Conservation (phyloP, 495 filamentous ascomycete species). For the Neurospora discreta region DNA sequence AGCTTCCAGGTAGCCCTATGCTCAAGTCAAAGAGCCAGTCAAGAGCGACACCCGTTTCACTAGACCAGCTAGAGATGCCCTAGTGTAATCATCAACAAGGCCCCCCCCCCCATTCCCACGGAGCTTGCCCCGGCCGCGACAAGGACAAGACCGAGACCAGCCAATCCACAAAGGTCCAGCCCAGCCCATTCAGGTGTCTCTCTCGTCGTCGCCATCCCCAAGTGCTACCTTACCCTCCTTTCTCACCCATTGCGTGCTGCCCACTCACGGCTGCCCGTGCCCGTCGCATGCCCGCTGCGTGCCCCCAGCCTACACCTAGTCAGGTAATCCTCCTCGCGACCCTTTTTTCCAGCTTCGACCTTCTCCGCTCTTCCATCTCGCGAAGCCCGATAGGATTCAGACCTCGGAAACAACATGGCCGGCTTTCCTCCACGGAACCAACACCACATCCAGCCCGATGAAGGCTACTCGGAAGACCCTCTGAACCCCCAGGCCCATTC, state of each 20-base stretch:
- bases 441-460: constrained; percentile 37
- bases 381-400: background rate
- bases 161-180: background rate
- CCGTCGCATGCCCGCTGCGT: background rate
- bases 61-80: background rate
- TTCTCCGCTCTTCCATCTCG: background rate
- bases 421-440: constrained; percentile 12
- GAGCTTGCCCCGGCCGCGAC: background rate
- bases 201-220: too few relatives aligned
- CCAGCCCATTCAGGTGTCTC: background rate
- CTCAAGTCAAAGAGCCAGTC: background rate
- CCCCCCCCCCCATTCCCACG: background rate
- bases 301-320: background rate
- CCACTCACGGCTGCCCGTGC: background rate
- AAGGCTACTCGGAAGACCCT: constrained; percentile 49
- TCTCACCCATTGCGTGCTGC: background rate
- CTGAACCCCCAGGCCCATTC: constrained; percentile 26
- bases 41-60: background rate
- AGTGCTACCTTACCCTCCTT: background rate
- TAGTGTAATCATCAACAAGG: background rate
- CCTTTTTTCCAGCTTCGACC: background rate
- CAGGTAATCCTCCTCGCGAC: background rate
- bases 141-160: background rate
- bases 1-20: background rate
- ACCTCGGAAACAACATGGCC: constrained; percentile 6